Base-by-base conservation (phyloP, 2,329 filamentous ascomycete genomes). In the Dothistroma pini region DNA sequence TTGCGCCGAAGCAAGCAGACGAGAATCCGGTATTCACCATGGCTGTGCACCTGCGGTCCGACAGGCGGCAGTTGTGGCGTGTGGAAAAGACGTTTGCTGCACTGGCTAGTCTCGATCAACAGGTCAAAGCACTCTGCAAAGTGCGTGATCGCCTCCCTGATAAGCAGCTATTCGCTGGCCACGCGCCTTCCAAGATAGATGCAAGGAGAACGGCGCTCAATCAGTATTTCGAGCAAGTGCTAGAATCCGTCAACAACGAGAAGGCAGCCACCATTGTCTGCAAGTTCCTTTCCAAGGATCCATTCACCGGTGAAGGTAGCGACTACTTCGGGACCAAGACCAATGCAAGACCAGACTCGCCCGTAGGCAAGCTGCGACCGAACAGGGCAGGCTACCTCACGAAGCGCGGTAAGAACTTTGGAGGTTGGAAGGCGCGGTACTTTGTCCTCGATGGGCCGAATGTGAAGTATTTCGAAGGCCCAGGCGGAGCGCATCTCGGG, bases 361-460 rank as follows among this genome's bases (percentile, higher is more conserved):
- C 60, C 54, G 84, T 86, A 0, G 81, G 85, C 6, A 85, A 88
- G 68, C 86, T 86, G 3, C 85, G 87, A 54, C 86, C 89, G 9
- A 82, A 87, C 61, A 91, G 91, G 71, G 93, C 88, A 72, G 95
- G 95, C 9, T 99, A 97, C 75, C 79, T 99, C 54, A 97, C 95
- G 1, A 99, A 99, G 79, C 86, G 90, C 68, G 95, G 95, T 54
- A 99, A 99, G 81, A 97, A 97, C 71, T 99, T 99, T 77, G 95
- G 95, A 56, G 95, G 95, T 54, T 99, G 95, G 95, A 99, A 99
- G 77, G 93, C 92, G 11, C 80, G 87, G 60, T 89, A 86, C 70
- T 90, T 90, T 70, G 81, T 88, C 14, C 78, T 90, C 3, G 85
- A 90, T 68, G 87, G 86, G 10, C 84, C 88, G 5, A 82, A 88